Conservation (phyloP, 1,284 basidiomycete species). For the Cystobasidiaceae sp. region DNA sequence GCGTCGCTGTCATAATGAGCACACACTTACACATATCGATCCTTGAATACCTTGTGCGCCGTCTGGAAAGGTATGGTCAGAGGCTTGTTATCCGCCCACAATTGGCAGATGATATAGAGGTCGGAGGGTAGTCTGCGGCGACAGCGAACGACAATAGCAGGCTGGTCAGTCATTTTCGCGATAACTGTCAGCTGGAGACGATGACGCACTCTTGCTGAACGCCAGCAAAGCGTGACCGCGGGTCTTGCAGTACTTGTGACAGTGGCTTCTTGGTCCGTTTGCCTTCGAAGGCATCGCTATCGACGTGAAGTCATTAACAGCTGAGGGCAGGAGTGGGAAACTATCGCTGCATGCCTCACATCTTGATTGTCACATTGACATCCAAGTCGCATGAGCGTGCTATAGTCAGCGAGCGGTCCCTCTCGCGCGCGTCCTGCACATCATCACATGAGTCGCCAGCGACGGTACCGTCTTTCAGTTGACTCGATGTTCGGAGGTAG, state of each 20-base stretch:
- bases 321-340: not conserved
- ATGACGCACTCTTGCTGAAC: constrained; percentile 64
- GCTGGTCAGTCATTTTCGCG: not conserved
- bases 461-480: not conserved
- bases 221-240: constrained; percentile 70
- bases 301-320: no score
- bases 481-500: not conserved
- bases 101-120: constrained; percentile 83
- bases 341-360: constrained; percentile 45
- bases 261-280: constrained; percentile 61
- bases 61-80: constrained; percentile 85
- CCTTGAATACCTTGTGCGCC: constrained; percentile 82
- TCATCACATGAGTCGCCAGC: not conserved
- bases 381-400: constrained; percentile 80
- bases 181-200: not conserved
- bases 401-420: constrained; percentile 59
- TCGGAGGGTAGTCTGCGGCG: constrained; percentile 50
- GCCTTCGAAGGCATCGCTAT: constrained; percentile 80
- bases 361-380: constrained; percentile 75
- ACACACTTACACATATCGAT: constrained; percentile 59
- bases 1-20: not conserved
- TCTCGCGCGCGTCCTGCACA: constrained; percentile 21
- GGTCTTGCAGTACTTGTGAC: constrained; percentile 68
- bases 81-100: constrained; percentile 87
- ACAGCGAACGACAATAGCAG: not conserved